Evolutionary conservation across 1,284 basidiomycete genomes (phyloP).

Genomic region (Cutaneotrichosporon sp.): DNA sequence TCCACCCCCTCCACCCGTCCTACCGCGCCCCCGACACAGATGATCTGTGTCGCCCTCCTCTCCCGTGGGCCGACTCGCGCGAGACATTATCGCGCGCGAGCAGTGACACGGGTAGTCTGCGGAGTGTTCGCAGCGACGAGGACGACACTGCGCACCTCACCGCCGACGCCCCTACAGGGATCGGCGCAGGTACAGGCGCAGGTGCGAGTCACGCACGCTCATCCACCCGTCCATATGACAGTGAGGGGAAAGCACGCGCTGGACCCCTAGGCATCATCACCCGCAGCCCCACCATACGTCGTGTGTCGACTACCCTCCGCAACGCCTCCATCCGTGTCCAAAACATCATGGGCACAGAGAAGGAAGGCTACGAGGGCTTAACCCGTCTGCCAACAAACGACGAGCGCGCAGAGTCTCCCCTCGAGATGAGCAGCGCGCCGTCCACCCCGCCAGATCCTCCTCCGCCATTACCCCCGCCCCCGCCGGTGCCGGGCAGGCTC

Average conservation of each 20-base stretch:
- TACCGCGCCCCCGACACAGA: neutral
- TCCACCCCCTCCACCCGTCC: neutral
- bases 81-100: neutral
- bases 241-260: constrained; percentile 24
- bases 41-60: neutral
- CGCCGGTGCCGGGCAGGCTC: constrained; percentile 50
- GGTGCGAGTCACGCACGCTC: neutral
- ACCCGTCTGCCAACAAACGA: neutral
- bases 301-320: constrained; percentile 38
- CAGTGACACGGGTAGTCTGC: neutral
- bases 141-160: neutral
- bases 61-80: neutral
- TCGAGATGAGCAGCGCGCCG: neutral
- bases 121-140: neutral
- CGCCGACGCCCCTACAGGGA: neutral
- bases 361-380: constrained; percentile 30
- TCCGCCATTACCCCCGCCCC: constrained; percentile 15
- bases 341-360: constrained; percentile 59
- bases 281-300: constrained; percentile 40
- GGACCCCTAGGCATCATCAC: constrained; percentile 22
- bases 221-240: constrained; percentile 24
- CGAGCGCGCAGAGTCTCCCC: neutral
- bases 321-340: constrained; percentile 72
- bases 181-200: neutral
- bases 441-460: neutral